A percentile compares a stretch with the other conserved stretches of the same genome.
Conservation (phyloP, 352 stramenopile species). For the Aphanomyces euteiches region DNA sequence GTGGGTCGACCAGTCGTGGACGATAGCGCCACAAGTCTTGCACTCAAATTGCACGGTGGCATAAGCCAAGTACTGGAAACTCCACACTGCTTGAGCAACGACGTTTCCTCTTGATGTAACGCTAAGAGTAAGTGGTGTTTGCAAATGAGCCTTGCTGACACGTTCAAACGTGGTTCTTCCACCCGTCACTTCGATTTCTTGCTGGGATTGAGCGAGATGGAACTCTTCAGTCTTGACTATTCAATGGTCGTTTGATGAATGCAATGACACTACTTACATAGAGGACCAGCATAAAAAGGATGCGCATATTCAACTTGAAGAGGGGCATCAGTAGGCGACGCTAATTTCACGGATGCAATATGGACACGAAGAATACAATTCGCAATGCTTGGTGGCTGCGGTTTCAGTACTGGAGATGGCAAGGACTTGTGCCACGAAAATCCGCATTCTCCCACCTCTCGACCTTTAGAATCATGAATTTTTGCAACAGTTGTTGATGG, state of each 20-base stretch:
- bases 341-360: slow-evolving; percentile 10
- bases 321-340: neutral
- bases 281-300: neutral
- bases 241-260: too few relatives aligned
- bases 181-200: slow-evolving; percentile 6
- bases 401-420: neutral
- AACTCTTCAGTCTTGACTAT: too few relatives aligned
- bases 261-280: too few relatives aligned
- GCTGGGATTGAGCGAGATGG: neutral
- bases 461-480: neutral
- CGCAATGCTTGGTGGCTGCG: neutral
- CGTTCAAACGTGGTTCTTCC: neutral
- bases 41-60: neutral
- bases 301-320: neutral
- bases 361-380: slow-evolving; percentile 2
- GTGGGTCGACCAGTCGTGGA: neutral
- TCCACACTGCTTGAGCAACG: neutral
- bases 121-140: neutral
- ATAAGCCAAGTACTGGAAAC: neutral
- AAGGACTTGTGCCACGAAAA: neutral
- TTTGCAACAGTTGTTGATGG: too few relatives aligned
- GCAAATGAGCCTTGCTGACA: neutral
- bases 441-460: neutral
- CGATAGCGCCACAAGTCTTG: neutral
- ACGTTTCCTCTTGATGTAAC: neutral